Conservation (phyloP, 1,139 yeast genomes). For the Sugiyamaella neomexicana region DNA sequence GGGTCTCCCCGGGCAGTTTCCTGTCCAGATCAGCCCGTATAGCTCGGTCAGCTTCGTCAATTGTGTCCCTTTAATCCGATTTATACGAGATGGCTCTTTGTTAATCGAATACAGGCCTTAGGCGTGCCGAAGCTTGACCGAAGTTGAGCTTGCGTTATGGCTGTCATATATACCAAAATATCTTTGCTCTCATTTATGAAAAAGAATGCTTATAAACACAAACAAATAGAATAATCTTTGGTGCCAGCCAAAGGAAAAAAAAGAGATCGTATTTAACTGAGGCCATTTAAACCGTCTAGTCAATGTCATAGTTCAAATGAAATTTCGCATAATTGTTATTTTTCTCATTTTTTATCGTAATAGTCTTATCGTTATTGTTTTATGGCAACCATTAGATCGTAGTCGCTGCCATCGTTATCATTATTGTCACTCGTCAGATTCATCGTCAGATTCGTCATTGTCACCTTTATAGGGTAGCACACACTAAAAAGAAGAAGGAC, state of each 20-base stretch:
- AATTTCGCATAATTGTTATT: neutral
- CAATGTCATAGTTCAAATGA: neutral
- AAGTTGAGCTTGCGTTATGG: too few relatives aligned
- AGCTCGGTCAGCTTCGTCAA: too few relatives aligned
- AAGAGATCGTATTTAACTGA: neutral
- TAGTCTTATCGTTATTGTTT: neutral
- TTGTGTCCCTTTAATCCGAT: too few relatives aligned
- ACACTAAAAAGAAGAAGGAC: constrained; percentile 37
- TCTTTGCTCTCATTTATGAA: neutral
- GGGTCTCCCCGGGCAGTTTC: too few relatives aligned
- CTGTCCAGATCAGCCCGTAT: too few relatives aligned
- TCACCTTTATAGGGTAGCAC: too few relatives aligned
- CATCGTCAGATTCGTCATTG: neutral
- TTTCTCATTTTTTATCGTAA: neutral
- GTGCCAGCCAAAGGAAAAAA: neutral
- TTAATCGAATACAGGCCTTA: too few relatives aligned
- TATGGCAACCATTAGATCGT: neutral
- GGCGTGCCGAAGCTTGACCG: too few relatives aligned
- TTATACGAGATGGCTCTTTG: too few relatives aligned
- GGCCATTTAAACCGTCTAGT: too few relatives aligned
- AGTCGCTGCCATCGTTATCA: neutral
- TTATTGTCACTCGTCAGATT: neutral
- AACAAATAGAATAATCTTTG: too few relatives aligned
- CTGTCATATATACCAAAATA: neutral
- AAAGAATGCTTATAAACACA: neutral